Evolutionary conservation across 306 rosid species (phyloP).

Genomic region (barrel medic (Medicago truncatula)): MtrunA17r5.0-ANR NC_053044.1:44035501-44036000

Average conservation of each 20-base stretch:
- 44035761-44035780: neutral
- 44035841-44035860: neutral
- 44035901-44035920: neutral
- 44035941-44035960: slow-evolving; percentile 36
- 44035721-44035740: no score
- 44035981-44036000: slow-evolving; percentile 38
- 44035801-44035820: neutral
- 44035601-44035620: slow-evolving; percentile 2
- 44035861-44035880: neutral
- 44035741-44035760: no score
- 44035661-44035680: neutral
- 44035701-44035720: neutral
- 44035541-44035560: slow-evolving; percentile 32
- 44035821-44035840: neutral
- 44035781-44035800: neutral
- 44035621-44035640: slow-evolving; percentile 30
- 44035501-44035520: neutral
- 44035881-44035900: neutral
- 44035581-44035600: neutral
- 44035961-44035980: slow-evolving; percentile 4
- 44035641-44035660: slow-evolving; percentile 9
- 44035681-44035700: neutral
- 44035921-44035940: slow-evolving; percentile 8
- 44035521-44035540: slow-evolving; percentile 14
- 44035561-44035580: slow-evolving; percentile 33